Conservation (phyloP, 805 yeast genomes). For the Lipomyces oligophaga region DNA sequence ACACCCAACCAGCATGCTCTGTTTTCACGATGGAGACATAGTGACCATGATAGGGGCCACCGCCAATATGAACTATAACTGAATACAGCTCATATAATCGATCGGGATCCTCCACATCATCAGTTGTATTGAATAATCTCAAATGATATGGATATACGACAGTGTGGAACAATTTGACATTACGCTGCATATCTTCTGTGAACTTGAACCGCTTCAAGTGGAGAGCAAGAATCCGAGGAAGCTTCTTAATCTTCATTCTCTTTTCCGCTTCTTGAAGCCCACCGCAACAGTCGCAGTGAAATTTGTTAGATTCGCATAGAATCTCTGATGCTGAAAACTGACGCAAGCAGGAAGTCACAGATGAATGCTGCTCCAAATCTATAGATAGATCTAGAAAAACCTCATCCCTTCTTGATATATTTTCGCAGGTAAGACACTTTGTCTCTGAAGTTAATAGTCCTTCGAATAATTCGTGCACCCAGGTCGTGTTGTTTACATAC, state of each 20-base stretch:
- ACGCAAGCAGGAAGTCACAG: conserved; percentile 69
- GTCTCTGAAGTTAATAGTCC: conserved; percentile 85
- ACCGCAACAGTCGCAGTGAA: conserved; percentile 86
- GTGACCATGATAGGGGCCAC: conserved; percentile 98
- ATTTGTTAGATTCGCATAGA: conserved; percentile 82
- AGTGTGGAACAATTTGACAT: conserved; percentile 82
- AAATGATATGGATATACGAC: conserved; percentile 75
- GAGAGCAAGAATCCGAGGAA: conserved; percentile 78
- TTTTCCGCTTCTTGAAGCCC: conserved; percentile 93
- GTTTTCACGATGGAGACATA: conserved; percentile 85
- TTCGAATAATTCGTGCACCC: conserved; percentile 72
- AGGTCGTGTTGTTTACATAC: conserved; percentile 32
- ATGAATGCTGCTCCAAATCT: conserved; percentile 72
- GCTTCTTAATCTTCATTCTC: conserved; percentile 69
- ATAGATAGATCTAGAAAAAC: conserved; percentile 80
- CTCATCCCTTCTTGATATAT: conserved; percentile 75
- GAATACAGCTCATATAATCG: conserved; percentile 77
- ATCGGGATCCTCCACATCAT: conserved; percentile 50
- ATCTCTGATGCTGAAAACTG: conserved; percentile 85
- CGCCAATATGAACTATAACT: conserved; percentile 93
- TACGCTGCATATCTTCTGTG: conserved; percentile 73
- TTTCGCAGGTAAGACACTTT: conserved; percentile 86
- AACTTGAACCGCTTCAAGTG: conserved; percentile 92
- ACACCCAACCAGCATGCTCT: conserved; percentile 75
- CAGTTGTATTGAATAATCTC: conserved; percentile 62